Conservation (phyloP, 805 yeast genomes). For the Wickerhamomyces queroliae region DNA sequence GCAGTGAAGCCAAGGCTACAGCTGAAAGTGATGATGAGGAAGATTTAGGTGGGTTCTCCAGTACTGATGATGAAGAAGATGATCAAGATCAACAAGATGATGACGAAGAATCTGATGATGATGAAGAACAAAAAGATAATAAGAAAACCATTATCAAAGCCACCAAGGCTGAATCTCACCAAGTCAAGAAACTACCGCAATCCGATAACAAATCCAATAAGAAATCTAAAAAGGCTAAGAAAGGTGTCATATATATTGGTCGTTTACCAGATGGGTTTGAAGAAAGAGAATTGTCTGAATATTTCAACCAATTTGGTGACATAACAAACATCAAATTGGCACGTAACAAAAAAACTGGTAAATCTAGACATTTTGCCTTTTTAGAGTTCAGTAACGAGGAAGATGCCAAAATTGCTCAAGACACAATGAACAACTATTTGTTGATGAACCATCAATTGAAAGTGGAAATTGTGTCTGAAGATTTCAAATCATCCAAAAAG, state of each 20-base stretch:
- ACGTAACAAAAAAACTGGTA: slow-evolving; percentile 85
- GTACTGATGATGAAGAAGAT: slow-evolving; percentile 9
- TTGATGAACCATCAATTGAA: slow-evolving; percentile 82
- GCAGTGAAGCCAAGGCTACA: slow-evolving; percentile 11
- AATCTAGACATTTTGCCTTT: slow-evolving; percentile 87
- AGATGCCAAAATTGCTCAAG: slow-evolving; percentile 86
- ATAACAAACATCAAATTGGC: slow-evolving; percentile 75
- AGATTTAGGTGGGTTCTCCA: slow-evolving; percentile 10
- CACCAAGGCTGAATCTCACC: slow-evolving; percentile 20
- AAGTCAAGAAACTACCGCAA: slow-evolving; percentile 19
- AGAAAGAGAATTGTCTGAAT: slow-evolving; percentile 67
- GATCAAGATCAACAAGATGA: slow-evolving; percentile 18
- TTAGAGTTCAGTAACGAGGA: slow-evolving; percentile 70
- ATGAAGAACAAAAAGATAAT: slow-evolving; percentile 11
- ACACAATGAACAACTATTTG: slow-evolving; percentile 93
- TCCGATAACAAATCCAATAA: slow-evolving; percentile 16
- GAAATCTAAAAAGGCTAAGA: slow-evolving; percentile 25
- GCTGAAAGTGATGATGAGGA: slow-evolving; percentile 7
- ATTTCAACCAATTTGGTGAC: slow-evolving; percentile 88
- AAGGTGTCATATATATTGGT: slow-evolving; percentile 82
- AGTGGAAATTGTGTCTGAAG: slow-evolving; percentile 52
- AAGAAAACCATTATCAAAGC: slow-evolving; percentile 19
- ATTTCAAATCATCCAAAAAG: slow-evolving; percentile 31
- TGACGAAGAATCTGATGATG: slow-evolving; percentile 21
- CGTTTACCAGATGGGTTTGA: slow-evolving; percentile 91